Conservation (phyloP, 2,329 filamentous ascomycete species). For the Penicillium occitanis region DNA sequence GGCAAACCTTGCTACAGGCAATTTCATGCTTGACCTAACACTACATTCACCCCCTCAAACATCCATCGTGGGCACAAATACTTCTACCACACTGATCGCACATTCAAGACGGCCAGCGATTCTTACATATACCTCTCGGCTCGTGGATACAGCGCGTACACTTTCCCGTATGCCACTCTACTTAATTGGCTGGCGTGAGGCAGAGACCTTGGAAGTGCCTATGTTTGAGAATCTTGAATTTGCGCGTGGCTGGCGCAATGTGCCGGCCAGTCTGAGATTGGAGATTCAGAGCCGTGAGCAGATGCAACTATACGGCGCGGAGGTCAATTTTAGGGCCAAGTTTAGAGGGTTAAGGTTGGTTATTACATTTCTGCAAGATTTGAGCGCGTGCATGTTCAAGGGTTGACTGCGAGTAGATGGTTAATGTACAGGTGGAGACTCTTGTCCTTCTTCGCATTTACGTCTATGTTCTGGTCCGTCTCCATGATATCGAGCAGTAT, state of each 20-base stretch:
- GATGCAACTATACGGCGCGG: conserved; percentile 74
- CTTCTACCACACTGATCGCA: conserved; percentile 52
- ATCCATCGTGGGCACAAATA: conserved; percentile 31
- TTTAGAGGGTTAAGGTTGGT: conserved; percentile 67
- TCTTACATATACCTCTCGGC: conserved; percentile 72
- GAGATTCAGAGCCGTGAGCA: conserved; percentile 69
- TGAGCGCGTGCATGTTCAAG: neutral
- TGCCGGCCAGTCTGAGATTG: conserved; percentile 57
- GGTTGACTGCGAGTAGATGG: conserved; percentile 53
- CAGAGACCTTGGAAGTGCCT: conserved; percentile 61
- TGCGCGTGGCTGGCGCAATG: conserved; percentile 50
- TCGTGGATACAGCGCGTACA: conserved; percentile 63
- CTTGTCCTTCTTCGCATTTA: conserved; percentile 67
- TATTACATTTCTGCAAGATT: neutral
- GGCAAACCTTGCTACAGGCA: conserved; percentile 72
- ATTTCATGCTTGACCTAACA: conserved; percentile 88
- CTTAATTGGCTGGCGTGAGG: conserved; percentile 66
- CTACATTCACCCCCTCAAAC: conserved; percentile 57
- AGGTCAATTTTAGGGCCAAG: conserved; percentile 69
- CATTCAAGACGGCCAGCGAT: conserved; percentile 72
- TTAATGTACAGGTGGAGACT: conserved; percentile 83
- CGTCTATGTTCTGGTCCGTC: conserved; percentile 70
- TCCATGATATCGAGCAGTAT: conserved; percentile 67
- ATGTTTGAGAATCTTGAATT: conserved; percentile 77
- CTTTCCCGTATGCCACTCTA: conserved; percentile 67